Percentiles rank a stretch among this genome's conserved stretches.
Conservation (phyloP, 306 rosid genomes). For the Datisca glomerata region DNA sequence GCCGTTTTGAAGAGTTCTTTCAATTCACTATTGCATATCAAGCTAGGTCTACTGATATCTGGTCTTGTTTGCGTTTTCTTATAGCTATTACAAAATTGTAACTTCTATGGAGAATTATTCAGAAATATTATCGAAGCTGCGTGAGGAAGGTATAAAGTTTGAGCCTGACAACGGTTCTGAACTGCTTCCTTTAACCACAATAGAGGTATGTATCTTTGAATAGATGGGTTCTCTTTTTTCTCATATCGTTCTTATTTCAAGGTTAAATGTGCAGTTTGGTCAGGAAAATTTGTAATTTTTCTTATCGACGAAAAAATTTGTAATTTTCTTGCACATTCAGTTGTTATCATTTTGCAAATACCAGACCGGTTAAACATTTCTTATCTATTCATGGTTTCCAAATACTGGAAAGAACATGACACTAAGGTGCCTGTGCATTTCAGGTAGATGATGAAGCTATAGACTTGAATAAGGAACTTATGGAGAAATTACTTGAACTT, state of each 20-base stretch:
- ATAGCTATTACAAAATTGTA: conserved; percentile 77
- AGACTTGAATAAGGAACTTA: conserved; percentile 85
- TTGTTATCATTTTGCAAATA: too few species aligned
- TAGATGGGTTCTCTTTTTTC: not conserved
- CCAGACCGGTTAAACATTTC: too few species aligned
- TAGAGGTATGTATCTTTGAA: conserved; percentile 47
- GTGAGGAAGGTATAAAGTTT: conserved; percentile 59
- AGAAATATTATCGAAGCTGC: conserved; percentile 48
- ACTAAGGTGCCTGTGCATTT: conserved; percentile 12
- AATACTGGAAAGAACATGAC: not conserved
- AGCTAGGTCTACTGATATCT: conserved; percentile 6
- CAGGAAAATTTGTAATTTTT: too few species aligned
- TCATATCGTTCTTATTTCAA: too few species aligned
- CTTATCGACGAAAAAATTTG: too few species aligned
- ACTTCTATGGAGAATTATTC: conserved; percentile 72
- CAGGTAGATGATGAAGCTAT: conserved; percentile 90
- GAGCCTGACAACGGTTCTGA: conserved; percentile 93
- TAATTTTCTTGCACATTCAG: too few species aligned
- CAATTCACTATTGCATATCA: too few species aligned
- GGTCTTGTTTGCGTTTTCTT: conserved; percentile 17
- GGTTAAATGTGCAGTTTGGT: too few species aligned
- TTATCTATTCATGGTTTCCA: too few species aligned
- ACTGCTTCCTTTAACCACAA: conserved; percentile 56
- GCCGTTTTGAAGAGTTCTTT: too few species aligned
- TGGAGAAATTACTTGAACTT: conserved; percentile 71